A percentile compares a stretch with the other conserved stretches of the same genome.
Conservation (phyloP, 2,329 filamentous ascomycete genomes). For the Aspergillus luchuensis region DNA sequence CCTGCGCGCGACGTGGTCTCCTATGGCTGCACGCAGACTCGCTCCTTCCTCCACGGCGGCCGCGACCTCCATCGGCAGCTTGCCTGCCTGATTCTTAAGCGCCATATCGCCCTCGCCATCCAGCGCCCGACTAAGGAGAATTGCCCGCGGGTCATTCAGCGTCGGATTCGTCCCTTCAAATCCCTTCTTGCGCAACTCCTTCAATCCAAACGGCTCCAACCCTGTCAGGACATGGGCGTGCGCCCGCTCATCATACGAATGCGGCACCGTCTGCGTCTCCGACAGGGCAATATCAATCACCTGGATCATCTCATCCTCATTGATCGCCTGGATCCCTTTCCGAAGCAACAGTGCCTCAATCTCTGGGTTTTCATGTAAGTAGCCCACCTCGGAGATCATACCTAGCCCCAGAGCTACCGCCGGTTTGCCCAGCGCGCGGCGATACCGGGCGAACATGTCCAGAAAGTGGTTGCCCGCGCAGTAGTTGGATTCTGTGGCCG, state of each 20-base stretch:
- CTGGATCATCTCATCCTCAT: constrained; percentile 9
- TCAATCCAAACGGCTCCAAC: neutral
- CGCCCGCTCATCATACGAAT: neutral
- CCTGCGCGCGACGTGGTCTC: neutral
- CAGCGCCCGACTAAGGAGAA: neutral
- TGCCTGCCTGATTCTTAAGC: neutral
- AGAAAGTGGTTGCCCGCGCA: neutral
- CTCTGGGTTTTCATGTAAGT: constrained; percentile 7
- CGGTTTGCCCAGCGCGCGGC: neutral
- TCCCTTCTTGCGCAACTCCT: too few relatives aligned
- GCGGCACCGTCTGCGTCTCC: neutral
- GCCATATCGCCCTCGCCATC: too few relatives aligned
- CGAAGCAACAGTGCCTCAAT: constrained; percentile 8
- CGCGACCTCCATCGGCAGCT: neutral
- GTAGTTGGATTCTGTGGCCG: constrained; percentile 7
- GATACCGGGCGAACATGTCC: constrained; percentile 6
- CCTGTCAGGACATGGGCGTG: constrained; percentile 9
- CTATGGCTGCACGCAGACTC: too few relatives aligned
- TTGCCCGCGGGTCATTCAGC: constrained; percentile 3
- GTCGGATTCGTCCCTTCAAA: neutral
- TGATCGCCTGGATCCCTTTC: constrained; percentile 6
- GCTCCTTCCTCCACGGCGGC: neutral
- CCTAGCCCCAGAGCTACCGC: neutral
- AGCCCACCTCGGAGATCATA: neutral
- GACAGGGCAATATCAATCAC: constrained; percentile 11